Conservation (phyloP, 2,329 filamentous ascomycete species). For the Colletotrichum magnum region DNA sequence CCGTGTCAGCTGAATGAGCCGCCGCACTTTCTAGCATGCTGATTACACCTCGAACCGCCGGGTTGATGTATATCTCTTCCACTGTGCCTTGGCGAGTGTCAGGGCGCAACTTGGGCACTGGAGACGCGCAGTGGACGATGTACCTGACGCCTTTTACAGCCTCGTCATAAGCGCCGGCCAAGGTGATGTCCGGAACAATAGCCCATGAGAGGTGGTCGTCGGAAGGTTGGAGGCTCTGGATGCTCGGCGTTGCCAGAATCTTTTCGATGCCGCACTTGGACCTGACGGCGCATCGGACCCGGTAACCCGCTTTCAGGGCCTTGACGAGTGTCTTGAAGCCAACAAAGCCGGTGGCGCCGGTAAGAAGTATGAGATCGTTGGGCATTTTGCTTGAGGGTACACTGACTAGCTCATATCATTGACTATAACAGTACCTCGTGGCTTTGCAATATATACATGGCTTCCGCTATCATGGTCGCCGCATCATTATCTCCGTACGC, state of each 20-base stretch:
- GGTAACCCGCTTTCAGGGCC: constrained; percentile 45
- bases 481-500: neutral
- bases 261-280: constrained; percentile 39
- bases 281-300: constrained; percentile 49
- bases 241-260: constrained; percentile 21
- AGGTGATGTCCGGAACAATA: constrained; percentile 54
- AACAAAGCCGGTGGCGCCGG: constrained; percentile 50
- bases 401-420: no score
- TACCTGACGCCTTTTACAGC: constrained; percentile 55
- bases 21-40: constrained; percentile 15
- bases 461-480: no score
- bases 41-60: constrained; percentile 1
- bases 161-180: constrained; percentile 55
- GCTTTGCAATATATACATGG: no score
- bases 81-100: constrained; percentile 3
- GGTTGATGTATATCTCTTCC: constrained; percentile 11
- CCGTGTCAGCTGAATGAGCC: constrained; percentile 18
- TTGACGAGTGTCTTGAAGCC: constrained; percentile 47
- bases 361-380: constrained; percentile 41
- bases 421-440: no score
- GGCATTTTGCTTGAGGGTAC: neutral
- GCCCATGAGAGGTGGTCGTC: constrained; percentile 43
- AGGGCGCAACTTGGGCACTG: constrained; percentile 29
- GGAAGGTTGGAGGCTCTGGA: constrained; percentile 36
- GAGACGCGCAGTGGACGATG: constrained; percentile 52